Conservation (phyloP, 2,329 filamentous ascomycete genomes). For the Sporothrix brunneoviolacea region DNA sequence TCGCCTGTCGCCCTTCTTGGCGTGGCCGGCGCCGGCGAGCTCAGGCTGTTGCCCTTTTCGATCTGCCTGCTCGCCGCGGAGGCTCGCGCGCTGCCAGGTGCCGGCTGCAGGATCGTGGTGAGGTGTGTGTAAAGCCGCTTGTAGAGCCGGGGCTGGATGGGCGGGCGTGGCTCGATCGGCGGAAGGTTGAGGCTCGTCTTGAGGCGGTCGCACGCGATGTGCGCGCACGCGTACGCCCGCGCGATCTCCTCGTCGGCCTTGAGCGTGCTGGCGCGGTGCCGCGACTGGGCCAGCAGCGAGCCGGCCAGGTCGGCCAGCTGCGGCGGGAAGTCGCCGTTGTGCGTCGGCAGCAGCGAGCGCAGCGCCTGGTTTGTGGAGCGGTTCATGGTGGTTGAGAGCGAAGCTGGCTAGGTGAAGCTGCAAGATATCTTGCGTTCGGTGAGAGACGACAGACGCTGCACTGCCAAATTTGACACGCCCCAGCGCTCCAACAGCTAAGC, state of each 20-base stretch:
- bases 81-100: slow-evolving; percentile 24
- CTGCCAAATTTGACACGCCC: too few relatives aligned
- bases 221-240: slow-evolving; percentile 75
- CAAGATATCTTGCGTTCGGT: too few relatives aligned
- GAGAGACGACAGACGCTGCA: too few relatives aligned
- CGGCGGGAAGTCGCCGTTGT: slow-evolving; percentile 59
- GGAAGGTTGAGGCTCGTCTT: slow-evolving; percentile 73
- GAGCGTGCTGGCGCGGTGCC: slow-evolving; percentile 66
- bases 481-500: background rate
- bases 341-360: slow-evolving; percentile 65
- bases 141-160: slow-evolving; percentile 74
- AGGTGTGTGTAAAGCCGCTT: slow-evolving; percentile 77
- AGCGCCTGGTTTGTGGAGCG: slow-evolving; percentile 67
- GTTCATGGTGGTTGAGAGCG: slow-evolving; percentile 49
- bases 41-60: slow-evolving; percentile 22
- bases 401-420: background rate
- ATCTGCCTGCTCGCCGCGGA: slow-evolving; percentile 24
- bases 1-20: too few relatives aligned
- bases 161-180: slow-evolving; percentile 65
- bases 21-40: slow-evolving; percentile 24
- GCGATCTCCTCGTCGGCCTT: slow-evolving; percentile 84
- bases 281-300: slow-evolving; percentile 73
- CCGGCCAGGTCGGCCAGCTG: slow-evolving; percentile 65
- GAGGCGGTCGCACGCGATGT: slow-evolving; percentile 82
- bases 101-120: slow-evolving; percentile 55